Evolutionary conservation across 441 rosid genomes (phyloP).

Genomic region (Populus hybrid): DNA sequence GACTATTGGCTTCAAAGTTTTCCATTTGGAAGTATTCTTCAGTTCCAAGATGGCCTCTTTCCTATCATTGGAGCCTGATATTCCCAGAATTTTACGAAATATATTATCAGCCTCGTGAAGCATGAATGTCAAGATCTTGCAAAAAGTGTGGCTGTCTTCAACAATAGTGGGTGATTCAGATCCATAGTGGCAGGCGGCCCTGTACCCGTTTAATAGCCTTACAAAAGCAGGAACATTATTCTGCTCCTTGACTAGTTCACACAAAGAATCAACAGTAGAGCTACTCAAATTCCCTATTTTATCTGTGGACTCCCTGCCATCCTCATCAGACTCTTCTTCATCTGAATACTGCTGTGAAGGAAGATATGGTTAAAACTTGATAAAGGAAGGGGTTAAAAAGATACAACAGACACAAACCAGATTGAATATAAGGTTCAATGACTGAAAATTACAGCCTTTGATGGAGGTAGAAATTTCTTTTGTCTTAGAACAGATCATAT

Average conservation of each 20-base stretch:
- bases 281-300: slow-evolving; percentile 39
- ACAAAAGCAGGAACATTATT: slow-evolving; percentile 52
- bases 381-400: not conserved
- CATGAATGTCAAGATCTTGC: slow-evolving; percentile 53
- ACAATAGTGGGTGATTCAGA: slow-evolving; percentile 42
- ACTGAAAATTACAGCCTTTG: not conserved
- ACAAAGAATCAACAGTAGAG: slow-evolving; percentile 43
- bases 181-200: slow-evolving; percentile 79
- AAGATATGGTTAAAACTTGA: slow-evolving; percentile 10
- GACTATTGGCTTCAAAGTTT: slow-evolving; percentile 59
- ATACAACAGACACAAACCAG: not conserved
- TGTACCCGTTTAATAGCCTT: slow-evolving; percentile 65
- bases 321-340: slow-evolving; percentile 42
- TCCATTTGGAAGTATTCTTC: slow-evolving; percentile 70
- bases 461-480: not conserved
- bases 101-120: slow-evolving; percentile 67
- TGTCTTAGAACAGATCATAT: not conserved
- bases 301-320: slow-evolving; percentile 28
- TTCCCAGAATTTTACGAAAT: slow-evolving; percentile 58
- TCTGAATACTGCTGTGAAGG: slow-evolving; percentile 42
- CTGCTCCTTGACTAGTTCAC: slow-evolving; percentile 48
- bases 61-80: slow-evolving; percentile 47
- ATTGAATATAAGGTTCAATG: slow-evolving; percentile 4
- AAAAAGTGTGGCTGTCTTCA: slow-evolving; percentile 45
- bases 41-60: slow-evolving; percentile 62